phyloP scores from a whole-genome alignment of 1,139 yeast genomes.

The Candida glucosophila region DNA sequence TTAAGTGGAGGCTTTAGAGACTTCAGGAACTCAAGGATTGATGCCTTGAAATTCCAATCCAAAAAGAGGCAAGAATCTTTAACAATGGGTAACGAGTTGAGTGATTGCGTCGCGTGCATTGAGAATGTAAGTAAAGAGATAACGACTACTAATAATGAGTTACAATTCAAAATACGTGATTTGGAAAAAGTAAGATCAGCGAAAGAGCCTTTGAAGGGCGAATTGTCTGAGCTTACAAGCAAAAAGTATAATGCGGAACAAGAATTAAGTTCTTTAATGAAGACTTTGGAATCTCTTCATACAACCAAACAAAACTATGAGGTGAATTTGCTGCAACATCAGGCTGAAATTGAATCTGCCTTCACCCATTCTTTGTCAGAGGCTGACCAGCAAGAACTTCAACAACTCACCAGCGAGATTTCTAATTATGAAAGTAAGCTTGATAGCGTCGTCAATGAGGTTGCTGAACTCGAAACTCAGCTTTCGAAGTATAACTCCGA shows the following conservation, averaged over 20 bases:
- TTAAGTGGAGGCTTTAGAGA: constrained; percentile 87
- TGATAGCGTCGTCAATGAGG: constrained; percentile 31
- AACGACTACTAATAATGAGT: constrained; percentile 28
- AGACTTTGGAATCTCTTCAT: constrained; percentile 13
- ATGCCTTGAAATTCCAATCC: constrained; percentile 51
- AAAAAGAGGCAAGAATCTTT: constrained; percentile 42
- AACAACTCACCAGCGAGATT: constrained; percentile 28
- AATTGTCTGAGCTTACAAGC: constrained; percentile 31
- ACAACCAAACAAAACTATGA: constrained; percentile 18
- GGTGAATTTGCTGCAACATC: constrained; percentile 28
- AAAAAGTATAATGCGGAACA: constrained; percentile 35
- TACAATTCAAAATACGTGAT: constrained; percentile 35
- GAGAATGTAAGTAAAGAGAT: constrained; percentile 18
- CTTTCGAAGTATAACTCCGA: constrained; percentile 50
- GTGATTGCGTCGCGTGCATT: constrained; percentile 13
- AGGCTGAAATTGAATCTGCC: constrained; percentile 43
- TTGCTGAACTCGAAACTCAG: constrained; percentile 42
- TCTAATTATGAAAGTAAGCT: constrained; percentile 32
- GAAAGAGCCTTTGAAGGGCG: constrained; percentile 37
- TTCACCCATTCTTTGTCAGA: constrained; percentile 47
- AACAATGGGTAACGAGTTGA: constrained; percentile 22
- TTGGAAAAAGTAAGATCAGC: constrained; percentile 25
- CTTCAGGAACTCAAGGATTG: constrained; percentile 57
- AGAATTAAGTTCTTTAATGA: constrained; percentile 23
- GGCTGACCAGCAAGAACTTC: constrained; percentile 30